A percentile compares a stretch with the other conserved stretches of the same genome.
phyloP scores from a whole-genome alignment of 1,139 yeast genomes.

The Kodamaea fungicola region DNA sequence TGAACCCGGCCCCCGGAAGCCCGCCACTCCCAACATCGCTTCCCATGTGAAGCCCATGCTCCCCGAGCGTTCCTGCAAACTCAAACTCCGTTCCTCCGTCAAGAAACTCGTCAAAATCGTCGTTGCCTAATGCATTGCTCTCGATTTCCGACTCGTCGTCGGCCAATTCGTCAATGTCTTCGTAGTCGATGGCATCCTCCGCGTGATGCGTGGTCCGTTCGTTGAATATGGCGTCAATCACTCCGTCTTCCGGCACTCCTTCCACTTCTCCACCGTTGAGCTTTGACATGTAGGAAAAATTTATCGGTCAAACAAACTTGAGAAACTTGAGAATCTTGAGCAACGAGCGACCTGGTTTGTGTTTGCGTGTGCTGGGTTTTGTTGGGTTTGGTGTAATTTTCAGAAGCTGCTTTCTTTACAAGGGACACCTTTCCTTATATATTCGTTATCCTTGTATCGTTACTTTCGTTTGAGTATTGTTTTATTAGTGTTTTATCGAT shows the following conservation, averaged over 20 bases:
- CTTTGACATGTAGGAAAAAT: background rate
- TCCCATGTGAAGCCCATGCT: background rate
- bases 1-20: slow-evolving; percentile 1
- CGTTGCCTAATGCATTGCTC: slow-evolving; percentile 2
- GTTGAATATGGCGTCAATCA: slow-evolving; percentile 39
- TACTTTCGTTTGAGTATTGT: no score
- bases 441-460: no score
- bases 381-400: background rate
- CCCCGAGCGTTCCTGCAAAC: background rate
- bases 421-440: no score
- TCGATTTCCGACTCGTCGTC: slow-evolving; percentile 61
- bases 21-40: background rate
- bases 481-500: no score
- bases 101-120: slow-evolving; percentile 18
- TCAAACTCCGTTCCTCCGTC: slow-evolving; percentile 17
- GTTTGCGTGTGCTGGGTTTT: background rate
- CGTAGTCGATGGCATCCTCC: slow-evolving; percentile 93
- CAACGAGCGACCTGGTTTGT: no score
- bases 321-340: no score
- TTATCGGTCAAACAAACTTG: no score
- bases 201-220: slow-evolving; percentile 60
- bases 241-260: slow-evolving; percentile 28
- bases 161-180: slow-evolving; percentile 91
- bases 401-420: no score
- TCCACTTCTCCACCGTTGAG: background rate